phyloP scores from a whole-genome alignment of 192 early-diverging fungal species.

The Globomyces pollinis-pini region DNA sequence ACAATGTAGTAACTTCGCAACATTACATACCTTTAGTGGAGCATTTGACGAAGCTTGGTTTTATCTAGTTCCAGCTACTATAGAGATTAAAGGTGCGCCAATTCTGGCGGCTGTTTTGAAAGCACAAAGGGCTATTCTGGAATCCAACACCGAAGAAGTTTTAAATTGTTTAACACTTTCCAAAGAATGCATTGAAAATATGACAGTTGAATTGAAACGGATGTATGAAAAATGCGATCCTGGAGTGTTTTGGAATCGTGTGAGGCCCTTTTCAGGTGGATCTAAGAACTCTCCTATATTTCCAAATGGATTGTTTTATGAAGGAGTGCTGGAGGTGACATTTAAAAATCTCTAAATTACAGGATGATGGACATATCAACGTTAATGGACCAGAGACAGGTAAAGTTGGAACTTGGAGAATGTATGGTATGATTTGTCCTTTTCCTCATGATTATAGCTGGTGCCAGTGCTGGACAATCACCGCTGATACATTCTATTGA shows the following conservation, averaged over 20 bases:
- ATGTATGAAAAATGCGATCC: constrained; percentile 95
- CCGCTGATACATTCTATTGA: constrained; percentile 89
- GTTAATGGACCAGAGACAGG: background rate
- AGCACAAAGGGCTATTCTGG: constrained; percentile 54
- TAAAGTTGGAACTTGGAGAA: constrained; percentile 29
- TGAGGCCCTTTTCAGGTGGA: constrained; percentile 81
- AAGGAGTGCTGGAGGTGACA: constrained; percentile 55
- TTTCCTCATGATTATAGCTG: too few relatives aligned
- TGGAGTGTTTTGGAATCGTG: constrained; percentile 90
- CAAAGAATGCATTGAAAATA: constrained; percentile 22
- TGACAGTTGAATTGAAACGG: constrained; percentile 24
- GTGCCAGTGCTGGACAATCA: constrained; percentile 90
- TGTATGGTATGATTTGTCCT: too few relatives aligned
- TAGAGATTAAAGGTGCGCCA: constrained; percentile 73
- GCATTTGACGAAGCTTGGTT: constrained; percentile 93
- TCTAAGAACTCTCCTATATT: constrained; percentile 87
- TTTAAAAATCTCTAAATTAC: background rate
- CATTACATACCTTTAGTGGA: constrained; percentile 77
- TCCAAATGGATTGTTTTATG: constrained; percentile 83
- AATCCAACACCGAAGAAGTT: constrained; percentile 40
- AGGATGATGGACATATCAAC: constrained; percentile 11
- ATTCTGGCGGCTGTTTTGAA: constrained; percentile 59
- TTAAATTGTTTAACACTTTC: constrained; percentile 47
- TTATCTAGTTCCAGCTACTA: constrained; percentile 83
- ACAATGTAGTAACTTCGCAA: constrained; percentile 62